Conservation (phyloP, 768 basidiomycete species). For the Lactarius akahatsu region DNA sequence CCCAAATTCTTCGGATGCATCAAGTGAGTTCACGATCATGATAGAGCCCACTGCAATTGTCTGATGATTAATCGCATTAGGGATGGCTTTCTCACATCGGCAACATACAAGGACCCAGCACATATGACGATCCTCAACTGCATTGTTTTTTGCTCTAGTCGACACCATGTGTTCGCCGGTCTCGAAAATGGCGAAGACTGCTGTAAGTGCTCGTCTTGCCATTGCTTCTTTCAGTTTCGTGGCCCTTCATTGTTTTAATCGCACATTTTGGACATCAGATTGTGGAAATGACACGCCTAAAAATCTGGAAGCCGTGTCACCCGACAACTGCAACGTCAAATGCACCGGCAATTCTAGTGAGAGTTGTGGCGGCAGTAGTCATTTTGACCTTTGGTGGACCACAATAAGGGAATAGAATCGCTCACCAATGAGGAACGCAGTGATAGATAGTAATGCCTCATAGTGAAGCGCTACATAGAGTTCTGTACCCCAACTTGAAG, state of each 20-base stretch:
- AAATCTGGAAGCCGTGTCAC: slow-evolving; percentile 44
- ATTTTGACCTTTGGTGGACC: slow-evolving; percentile 45
- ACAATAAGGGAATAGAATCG: too few relatives aligned
- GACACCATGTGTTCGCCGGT: slow-evolving; percentile 61
- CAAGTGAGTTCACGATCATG: too few relatives aligned
- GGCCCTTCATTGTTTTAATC: slow-evolving; percentile 3
- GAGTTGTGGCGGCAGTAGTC: slow-evolving; percentile 57
- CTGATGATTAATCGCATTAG: slow-evolving; percentile 42
- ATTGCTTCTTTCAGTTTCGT: background rate
- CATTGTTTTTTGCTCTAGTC: slow-evolving; percentile 45
- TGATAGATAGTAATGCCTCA: too few relatives aligned
- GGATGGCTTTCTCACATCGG: slow-evolving; percentile 54
- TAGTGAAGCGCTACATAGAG: too few relatives aligned
- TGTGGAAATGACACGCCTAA: slow-evolving; percentile 57
- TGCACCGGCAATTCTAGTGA: slow-evolving; percentile 61
- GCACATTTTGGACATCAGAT: slow-evolving; percentile 40
- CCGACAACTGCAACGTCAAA: slow-evolving; percentile 54
- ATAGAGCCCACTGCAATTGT: slow-evolving; percentile 29
- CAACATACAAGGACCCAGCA: slow-evolving; percentile 44
- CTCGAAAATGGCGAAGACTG: slow-evolving; percentile 66
- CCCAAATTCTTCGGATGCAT: too few relatives aligned
- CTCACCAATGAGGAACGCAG: too few relatives aligned
- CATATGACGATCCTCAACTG: slow-evolving; percentile 63
- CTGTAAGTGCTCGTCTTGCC: slow-evolving; percentile 42
- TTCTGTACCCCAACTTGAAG: too few relatives aligned